phyloP scores from a whole-genome alignment of 73 alveolate genomes.

The Tetrahymena borealis region DNA sequence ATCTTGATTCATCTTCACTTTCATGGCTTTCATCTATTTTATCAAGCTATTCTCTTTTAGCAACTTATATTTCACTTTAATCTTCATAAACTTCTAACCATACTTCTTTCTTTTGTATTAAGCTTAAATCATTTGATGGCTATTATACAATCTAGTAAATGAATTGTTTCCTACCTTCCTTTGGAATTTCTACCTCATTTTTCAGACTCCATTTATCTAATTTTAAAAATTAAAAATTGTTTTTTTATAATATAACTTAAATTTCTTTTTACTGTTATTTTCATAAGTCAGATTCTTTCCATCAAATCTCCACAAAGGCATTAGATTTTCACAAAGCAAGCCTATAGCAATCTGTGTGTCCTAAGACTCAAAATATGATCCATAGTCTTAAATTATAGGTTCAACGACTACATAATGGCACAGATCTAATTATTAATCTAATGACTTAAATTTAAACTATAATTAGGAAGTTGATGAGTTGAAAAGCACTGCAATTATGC shows the following conservation, averaged over 20 bases:
- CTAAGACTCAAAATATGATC: not conserved
- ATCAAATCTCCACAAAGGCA: not conserved
- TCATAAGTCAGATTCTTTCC: not conserved
- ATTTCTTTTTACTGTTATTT: not conserved
- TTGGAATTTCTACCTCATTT: not conserved
- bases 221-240: not conserved
- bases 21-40: not conserved
- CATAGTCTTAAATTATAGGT: not conserved
- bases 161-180: not conserved
- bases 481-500: not conserved
- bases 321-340: not conserved
- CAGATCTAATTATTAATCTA: not conserved
- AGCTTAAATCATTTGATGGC: not conserved
- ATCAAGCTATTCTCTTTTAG: not conserved
- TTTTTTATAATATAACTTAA: not conserved
- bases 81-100: not conserved
- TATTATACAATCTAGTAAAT: not conserved
- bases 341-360: not conserved
- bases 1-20: not conserved
- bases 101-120: not conserved
- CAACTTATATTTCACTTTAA: not conserved
- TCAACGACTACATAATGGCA: not conserved
- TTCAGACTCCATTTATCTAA: not conserved
- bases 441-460: not conserved
- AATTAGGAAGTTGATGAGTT: not conserved